Evolutionary conservation across 768 basidiomycete genomes (phyloP), one percentile per base, ranked within the genome.

Genomic region (Boletus bicolor): DNA sequence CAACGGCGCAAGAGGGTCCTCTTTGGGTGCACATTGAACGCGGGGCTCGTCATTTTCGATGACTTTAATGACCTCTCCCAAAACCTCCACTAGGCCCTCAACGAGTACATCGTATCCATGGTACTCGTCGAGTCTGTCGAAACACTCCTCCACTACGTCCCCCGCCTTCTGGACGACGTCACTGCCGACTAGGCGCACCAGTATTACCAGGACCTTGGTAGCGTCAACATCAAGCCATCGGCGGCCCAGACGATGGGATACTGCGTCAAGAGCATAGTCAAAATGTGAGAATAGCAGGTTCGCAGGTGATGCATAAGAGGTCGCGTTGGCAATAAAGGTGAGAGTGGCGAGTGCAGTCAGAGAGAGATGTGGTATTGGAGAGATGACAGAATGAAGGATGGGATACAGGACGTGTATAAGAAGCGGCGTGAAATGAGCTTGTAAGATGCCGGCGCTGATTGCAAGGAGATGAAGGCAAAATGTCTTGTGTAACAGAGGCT

Each of bases 91-190:
- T 4, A 99, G 77, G 0, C 92, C 90, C 58, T 93, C 90, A 2
- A 95, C 91, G 21, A 98, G 73, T 28, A 86, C 68, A 21, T 85
- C 84, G 72, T 99, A 98, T 14, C 94, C 96, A 69, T 98, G 96
- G 68, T 84, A 98, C 60, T 97, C 93, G 64, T 98, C 97, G 19
- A 98, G 77, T 30, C 94, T 85, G 71, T 98, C 96, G 62, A 98
- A 98, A 57, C 96, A 95, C 70, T 97, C 95, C 70, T 97, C 96
- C 10, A 98, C 93, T 10, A 98, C 86, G 69, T 98, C 97, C 14
- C 88, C 86, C 8, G 97, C 94, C 62, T 86, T 85, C 44, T 90
- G 85, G 0, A 98, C 91, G 34, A 98, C 85, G 52, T 90, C 88
- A 30, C 78, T 78, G 0, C 97, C 96, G 7, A 96, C 91, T 12